These are phyloP conservation scores for Zymoseptoria pseudotritici DNA, from an alignment of 2,329 filamentous ascomycete species.

Conservation along the genomic window DNA sequence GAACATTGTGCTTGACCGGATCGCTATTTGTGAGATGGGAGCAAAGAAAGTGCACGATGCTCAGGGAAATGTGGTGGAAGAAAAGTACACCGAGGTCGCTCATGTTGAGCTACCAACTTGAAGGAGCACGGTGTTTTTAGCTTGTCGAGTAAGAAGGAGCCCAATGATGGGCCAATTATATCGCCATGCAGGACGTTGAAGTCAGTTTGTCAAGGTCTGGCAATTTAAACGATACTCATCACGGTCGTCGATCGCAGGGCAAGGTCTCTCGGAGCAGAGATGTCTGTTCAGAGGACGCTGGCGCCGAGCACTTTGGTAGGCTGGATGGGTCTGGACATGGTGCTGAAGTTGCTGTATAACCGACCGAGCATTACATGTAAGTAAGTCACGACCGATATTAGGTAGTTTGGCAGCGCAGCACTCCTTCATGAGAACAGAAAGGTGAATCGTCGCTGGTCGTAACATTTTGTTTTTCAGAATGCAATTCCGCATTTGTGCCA, in stretches of 20 bases:
- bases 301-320: no score
- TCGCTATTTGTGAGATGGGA: slow-evolving; percentile 84
- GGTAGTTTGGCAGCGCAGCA: neutral
- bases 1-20: slow-evolving; percentile 56
- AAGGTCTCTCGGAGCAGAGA: no score
- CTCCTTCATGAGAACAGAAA: neutral
- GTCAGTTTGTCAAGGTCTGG: neutral
- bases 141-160: neutral
- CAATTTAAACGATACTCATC: no score
- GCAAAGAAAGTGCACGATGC: slow-evolving; percentile 57
- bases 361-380: no score
- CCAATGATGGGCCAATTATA: neutral
- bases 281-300: neutral
- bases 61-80: slow-evolving; percentile 41
- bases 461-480: neutral
- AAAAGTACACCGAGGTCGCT: slow-evolving; percentile 47
- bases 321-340: no score
- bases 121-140: neutral
- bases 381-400: neutral
- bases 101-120: slow-evolving; percentile 14
- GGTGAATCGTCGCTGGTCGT: neutral
- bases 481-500: slow-evolving; percentile 7
- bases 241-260: no score
- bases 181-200: neutral
- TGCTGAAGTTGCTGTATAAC: no score